These are phyloP conservation scores for Malassezia japonica DNA, from an alignment of 1,284 basidiomycete genomes.

Conservation along the genomic window DNA sequence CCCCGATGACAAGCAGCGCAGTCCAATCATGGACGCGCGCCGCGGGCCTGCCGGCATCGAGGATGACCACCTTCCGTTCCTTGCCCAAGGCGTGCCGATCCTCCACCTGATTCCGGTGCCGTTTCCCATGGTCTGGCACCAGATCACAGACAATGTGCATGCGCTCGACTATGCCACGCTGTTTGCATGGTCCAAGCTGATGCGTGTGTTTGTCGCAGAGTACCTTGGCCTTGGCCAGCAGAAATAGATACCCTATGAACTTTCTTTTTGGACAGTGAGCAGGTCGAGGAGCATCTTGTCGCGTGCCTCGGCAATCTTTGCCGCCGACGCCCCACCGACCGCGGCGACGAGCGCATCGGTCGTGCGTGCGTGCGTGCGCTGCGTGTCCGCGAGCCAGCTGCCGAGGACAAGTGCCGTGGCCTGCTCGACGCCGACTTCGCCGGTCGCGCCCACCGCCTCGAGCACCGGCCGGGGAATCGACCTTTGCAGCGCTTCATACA, in stretches of 20 bases:
- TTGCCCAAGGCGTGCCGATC: constrained; percentile 71
- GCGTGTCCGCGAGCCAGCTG: constrained; percentile 6
- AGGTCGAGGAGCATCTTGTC: constrained; percentile 2
- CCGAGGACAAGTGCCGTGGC: background rate
- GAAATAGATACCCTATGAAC: background rate
- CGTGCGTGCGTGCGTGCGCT: background rate
- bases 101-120: constrained; percentile 82
- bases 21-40: background rate
- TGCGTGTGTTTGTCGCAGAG: constrained; percentile 79
- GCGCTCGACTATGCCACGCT: constrained; percentile 78
- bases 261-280: no score
- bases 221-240: constrained; percentile 62
- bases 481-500: background rate
- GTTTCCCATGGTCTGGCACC: constrained; percentile 89
- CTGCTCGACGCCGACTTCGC: background rate
- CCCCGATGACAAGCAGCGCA: constrained; percentile 9
- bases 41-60: constrained; percentile 60
- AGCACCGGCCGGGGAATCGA: background rate
- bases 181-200: constrained; percentile 68
- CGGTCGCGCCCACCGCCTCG: background rate
- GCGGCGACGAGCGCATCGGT: background rate
- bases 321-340: background rate
- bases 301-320: background rate
- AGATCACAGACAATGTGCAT: constrained; percentile 73
- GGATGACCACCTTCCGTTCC: constrained; percentile 91